Conservation (phyloP, 805 yeast genomes). For the Starmerella etchellsii region DNA sequence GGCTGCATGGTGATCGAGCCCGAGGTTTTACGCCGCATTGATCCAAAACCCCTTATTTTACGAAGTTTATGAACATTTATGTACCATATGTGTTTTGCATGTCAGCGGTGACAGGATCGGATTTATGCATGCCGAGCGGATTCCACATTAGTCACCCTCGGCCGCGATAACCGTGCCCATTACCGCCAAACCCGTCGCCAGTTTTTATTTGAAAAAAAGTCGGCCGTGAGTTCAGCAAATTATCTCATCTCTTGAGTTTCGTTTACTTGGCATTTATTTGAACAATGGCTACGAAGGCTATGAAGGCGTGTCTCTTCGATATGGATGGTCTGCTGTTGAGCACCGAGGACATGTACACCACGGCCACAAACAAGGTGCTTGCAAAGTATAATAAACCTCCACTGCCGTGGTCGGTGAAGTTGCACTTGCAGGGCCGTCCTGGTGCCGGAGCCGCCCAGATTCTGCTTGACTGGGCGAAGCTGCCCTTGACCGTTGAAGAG, state of each 20-base stretch:
- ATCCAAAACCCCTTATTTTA: neutral
- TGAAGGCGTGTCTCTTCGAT: constrained; percentile 64
- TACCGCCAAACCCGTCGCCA: no score
- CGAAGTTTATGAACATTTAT: no score
- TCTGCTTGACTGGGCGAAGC: constrained; percentile 53
- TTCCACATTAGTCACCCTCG: no score
- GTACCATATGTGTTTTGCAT: no score
- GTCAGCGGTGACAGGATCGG: no score
- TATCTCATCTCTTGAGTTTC: no score
- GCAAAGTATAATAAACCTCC: constrained; percentile 62
- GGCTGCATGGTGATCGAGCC: constrained; percentile 72
- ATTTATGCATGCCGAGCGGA: no score
- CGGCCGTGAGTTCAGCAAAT: no score
- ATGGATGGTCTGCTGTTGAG: constrained; percentile 91
- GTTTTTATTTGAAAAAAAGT: no score
- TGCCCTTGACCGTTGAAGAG: constrained; percentile 59
- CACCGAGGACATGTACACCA: constrained; percentile 85
- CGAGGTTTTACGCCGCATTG: constrained; percentile 32
- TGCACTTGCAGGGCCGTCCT: constrained; percentile 81
- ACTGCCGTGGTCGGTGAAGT: constrained; percentile 77
- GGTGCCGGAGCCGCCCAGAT: constrained; percentile 59
- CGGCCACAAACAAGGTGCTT: constrained; percentile 54
- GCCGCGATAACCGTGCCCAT: no score
- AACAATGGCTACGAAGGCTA: no score
- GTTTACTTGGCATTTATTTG: no score